Evolutionary conservation across 2,329 filamentous ascomycete species (phyloP).

Genomic region (Plectosphaerella cucumerina): DNA sequence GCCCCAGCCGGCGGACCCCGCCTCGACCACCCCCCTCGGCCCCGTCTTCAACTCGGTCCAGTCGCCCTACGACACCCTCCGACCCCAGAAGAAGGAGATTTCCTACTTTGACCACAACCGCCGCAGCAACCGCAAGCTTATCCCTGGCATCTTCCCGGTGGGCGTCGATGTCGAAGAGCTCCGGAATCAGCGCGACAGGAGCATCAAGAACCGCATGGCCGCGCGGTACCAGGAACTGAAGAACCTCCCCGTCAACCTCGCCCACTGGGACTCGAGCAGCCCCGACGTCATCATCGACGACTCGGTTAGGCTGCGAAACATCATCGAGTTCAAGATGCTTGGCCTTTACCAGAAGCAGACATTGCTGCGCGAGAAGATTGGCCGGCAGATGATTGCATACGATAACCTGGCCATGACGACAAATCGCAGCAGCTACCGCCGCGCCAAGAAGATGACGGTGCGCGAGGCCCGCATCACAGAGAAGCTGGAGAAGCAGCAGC

Average conservation of each 20-base stretch:
- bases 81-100: constrained; percentile 53
- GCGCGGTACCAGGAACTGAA: constrained; percentile 82
- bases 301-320: constrained; percentile 77
- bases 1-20: constrained; percentile 3
- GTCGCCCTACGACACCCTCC: constrained; percentile 59
- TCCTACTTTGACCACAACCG: constrained; percentile 75
- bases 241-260: constrained; percentile 77
- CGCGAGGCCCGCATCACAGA: constrained; percentile 95
- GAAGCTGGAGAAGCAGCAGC: constrained; percentile 98
- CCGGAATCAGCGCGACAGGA: constrained; percentile 80
- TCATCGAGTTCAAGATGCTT: constrained; percentile 94
- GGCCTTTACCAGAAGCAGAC: constrained; percentile 86
- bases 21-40: constrained; percentile 29
- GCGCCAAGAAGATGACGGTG: constrained; percentile 95
- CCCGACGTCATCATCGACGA: constrained; percentile 68
- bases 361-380: constrained; percentile 78
- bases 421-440: constrained; percentile 83
- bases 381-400: constrained; percentile 88
- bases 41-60: constrained; percentile 69
- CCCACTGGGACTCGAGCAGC: constrained; percentile 78
- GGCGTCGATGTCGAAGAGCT: constrained; percentile 85
- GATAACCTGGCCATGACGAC: constrained; percentile 97
- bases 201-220: constrained; percentile 85
- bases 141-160: constrained; percentile 84
- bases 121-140: constrained; percentile 71